Conservation (phyloP, 2,329 filamentous ascomycete species). For the Fusarium nodosum region DNA sequence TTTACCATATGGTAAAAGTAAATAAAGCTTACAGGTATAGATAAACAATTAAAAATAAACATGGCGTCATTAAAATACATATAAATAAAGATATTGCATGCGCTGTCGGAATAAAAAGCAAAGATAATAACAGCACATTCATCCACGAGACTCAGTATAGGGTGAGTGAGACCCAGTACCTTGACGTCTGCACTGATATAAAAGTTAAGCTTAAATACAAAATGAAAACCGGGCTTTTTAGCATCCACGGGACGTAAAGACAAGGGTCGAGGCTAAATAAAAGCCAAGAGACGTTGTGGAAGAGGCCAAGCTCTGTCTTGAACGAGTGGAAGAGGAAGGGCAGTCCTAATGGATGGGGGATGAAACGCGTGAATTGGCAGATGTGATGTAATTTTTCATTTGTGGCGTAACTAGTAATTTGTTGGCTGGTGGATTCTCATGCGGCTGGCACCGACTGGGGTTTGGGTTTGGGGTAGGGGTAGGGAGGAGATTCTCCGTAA, state of each 20-base stretch:
- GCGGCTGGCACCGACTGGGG: background rate
- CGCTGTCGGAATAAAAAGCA: background rate
- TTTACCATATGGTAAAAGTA: background rate
- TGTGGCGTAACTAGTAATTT: slow-evolving; percentile 1
- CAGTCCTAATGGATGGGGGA: background rate
- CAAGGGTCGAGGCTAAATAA: background rate
- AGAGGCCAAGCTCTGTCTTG: background rate
- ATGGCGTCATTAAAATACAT: background rate
- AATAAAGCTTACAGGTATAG: background rate
- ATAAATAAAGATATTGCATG: background rate
- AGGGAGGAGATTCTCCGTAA: slow-evolving; percentile 2
- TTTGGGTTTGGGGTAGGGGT: too few species aligned
- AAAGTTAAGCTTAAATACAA: slow-evolving; percentile 12
- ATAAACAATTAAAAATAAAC: background rate
- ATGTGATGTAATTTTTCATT: slow-evolving; percentile 2
- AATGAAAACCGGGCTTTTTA: slow-evolving; percentile 3
- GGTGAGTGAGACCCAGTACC: background rate
- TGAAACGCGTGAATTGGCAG: slow-evolving; percentile 1
- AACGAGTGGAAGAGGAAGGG: background rate
- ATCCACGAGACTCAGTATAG: background rate
- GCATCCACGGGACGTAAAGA: background rate
- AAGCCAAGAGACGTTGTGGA: background rate
- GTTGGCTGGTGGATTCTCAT: background rate
- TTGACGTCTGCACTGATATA: background rate
- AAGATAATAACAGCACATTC: background rate